These are phyloP conservation scores for Candida albicans DNA, from an alignment of 1,139 yeast species.

Conservation along the genomic window DNA sequence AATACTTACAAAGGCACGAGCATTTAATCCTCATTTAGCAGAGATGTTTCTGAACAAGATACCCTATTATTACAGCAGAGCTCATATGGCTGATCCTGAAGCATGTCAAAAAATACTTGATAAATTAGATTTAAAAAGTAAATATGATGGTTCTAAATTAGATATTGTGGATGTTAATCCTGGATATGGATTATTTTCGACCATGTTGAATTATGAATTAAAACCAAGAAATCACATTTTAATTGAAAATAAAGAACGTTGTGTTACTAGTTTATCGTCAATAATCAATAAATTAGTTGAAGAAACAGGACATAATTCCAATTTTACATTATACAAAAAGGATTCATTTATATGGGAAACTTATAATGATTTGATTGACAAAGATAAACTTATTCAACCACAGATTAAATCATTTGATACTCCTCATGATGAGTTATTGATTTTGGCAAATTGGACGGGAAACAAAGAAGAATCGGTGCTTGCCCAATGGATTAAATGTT, in stretches of 20 bases:
- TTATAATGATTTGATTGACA: conserved; percentile 44
- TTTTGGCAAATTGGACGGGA: conserved; percentile 64
- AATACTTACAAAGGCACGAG: conserved; percentile 16
- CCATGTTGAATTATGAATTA: conserved; percentile 54
- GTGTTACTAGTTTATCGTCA: conserved; percentile 29
- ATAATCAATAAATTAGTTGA: conserved; percentile 23
- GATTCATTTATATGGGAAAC: conserved; percentile 72
- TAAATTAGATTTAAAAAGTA: conserved; percentile 36
- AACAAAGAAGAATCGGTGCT: conserved; percentile 62
- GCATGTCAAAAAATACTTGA: conserved; percentile 43
- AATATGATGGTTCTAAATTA: conserved; percentile 45
- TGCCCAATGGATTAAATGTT: conserved; percentile 76
- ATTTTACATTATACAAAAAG: conserved; percentile 29
- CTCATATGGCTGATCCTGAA: conserved; percentile 20
- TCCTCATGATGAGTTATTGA: conserved; percentile 62
- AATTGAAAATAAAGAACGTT: conserved; percentile 51
- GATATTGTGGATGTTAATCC: conserved; percentile 70
- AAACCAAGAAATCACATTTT: conserved; percentile 62
- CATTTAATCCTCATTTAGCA: conserved; percentile 34
- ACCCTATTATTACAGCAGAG: conserved; percentile 7
- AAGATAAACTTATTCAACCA: conserved; percentile 40
- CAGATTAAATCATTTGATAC: conserved; percentile 36
- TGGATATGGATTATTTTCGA: conserved; percentile 53
- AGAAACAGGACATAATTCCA: conserved; percentile 26
- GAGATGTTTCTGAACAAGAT: conserved; percentile 8